Percentiles rank a stretch among this genome's conserved stretches.
phyloP scores from a whole-genome alignment of 2,329 filamentous ascomycete species.

The Arthrinium puccinioides region DNA sequence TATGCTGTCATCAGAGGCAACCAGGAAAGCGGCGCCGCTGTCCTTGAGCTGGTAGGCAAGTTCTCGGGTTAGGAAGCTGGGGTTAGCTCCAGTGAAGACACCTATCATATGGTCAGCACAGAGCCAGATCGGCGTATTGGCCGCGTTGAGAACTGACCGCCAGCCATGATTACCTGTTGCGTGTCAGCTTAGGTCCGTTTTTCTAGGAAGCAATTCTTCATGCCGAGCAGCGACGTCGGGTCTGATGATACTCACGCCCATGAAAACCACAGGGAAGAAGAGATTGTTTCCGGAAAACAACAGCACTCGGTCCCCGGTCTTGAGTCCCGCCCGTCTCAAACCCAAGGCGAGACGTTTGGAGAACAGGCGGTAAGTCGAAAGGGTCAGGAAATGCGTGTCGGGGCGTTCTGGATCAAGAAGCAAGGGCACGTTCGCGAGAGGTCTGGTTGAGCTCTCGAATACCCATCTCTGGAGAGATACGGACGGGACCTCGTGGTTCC shows the following conservation, averaged over 20 bases:
- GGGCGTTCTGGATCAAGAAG: constrained; percentile 62
- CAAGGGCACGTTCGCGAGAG: constrained; percentile 34
- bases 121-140: neutral
- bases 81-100: constrained; percentile 71
- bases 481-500: constrained; percentile 33
- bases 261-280: constrained; percentile 63
- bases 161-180: constrained; percentile 1
- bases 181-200: neutral
- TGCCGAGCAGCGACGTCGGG: no score
- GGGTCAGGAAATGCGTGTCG: constrained; percentile 59
- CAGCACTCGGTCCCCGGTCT: constrained; percentile 62
- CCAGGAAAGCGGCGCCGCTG: constrained; percentile 58
- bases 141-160: neutral
- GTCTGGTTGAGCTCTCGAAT: constrained; percentile 39
- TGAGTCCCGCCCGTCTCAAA: constrained; percentile 54
- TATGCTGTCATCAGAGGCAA: constrained; percentile 54
- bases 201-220: neutral
- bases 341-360: constrained; percentile 67
- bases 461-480: constrained; percentile 50
- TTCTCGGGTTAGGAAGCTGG: constrained; percentile 61
- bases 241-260: constrained; percentile 51
- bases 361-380: constrained; percentile 59
- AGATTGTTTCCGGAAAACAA: constrained; percentile 68
- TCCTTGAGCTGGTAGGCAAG: constrained; percentile 70
- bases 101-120: constrained; percentile 27